phyloP scores from a whole-genome alignment of 345 rosid genomes.

The Arabis alpina region DNA sequence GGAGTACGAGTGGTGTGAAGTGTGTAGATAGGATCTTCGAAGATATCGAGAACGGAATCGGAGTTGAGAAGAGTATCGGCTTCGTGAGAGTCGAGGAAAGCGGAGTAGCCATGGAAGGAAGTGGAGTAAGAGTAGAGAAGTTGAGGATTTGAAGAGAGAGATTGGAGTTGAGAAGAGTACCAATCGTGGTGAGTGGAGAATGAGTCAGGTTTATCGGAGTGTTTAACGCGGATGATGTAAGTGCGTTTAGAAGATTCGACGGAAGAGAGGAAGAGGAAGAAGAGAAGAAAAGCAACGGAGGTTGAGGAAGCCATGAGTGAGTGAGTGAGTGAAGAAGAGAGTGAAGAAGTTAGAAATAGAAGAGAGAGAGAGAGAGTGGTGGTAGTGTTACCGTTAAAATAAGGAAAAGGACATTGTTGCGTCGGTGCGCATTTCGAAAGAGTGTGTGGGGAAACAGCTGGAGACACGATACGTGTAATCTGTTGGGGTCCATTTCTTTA shows the following conservation, averaged over 20 bases:
- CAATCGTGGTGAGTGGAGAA: conserved; percentile 69
- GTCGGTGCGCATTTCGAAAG: conserved; percentile 41
- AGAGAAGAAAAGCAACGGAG: conserved; percentile 15
- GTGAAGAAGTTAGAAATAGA: neutral
- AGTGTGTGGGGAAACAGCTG: conserved; percentile 37
- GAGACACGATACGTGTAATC: conserved; percentile 45
- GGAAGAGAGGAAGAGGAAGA: conserved; percentile 17
- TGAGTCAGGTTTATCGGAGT: conserved; percentile 57
- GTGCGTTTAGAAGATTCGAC: conserved; percentile 44
- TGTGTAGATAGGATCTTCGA: conserved; percentile 67
- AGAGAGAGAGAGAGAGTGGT: neutral
- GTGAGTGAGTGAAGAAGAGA: neutral
- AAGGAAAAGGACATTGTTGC: conserved; percentile 40
- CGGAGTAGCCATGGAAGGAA: conserved; percentile 77
- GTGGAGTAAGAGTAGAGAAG: conserved; percentile 69
- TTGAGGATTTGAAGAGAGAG: conserved; percentile 46
- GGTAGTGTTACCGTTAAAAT: conserved; percentile 42
- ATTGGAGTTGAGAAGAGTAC: conserved; percentile 66
- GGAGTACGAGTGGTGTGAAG: conserved; percentile 91
- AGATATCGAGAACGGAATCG: conserved; percentile 63
- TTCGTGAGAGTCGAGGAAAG: conserved; percentile 59
- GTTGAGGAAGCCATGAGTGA: conserved; percentile 40
- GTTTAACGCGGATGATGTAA: conserved; percentile 79
- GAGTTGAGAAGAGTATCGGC: conserved; percentile 57
- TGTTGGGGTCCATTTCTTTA: conserved; percentile 34